phyloP scores from a whole-genome alignment of 352 stramenopile species.

The Phytophthora citricola region DNA sequence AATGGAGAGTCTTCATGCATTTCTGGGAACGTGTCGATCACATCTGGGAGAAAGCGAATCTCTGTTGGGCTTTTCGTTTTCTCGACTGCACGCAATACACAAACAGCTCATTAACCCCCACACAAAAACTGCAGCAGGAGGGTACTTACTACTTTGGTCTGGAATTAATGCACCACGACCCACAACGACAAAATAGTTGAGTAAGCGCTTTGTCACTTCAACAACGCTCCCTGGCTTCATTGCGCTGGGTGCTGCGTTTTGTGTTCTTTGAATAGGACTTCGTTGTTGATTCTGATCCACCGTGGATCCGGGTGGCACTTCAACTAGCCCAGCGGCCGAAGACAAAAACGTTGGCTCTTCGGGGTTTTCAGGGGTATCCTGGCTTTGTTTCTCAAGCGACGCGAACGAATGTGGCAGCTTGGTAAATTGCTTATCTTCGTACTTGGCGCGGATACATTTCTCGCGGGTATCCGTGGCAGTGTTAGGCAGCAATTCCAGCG shows the following conservation, averaged over 20 bases:
- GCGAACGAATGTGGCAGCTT: slow-evolving; percentile 41
- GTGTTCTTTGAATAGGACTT: slow-evolving; percentile 29
- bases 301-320: slow-evolving; percentile 15
- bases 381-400: slow-evolving; percentile 48
- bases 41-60: slow-evolving; percentile 70
- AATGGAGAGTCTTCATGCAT: slow-evolving; percentile 61
- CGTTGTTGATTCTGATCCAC: slow-evolving; percentile 51
- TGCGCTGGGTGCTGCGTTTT: slow-evolving; percentile 38
- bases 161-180: slow-evolving; percentile 61
- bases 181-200: slow-evolving; percentile 88
- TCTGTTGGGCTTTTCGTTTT: slow-evolving; percentile 76
- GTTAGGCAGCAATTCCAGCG: slow-evolving; percentile 47
- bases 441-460: slow-evolving; percentile 73
- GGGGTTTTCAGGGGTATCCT: slow-evolving; percentile 59
- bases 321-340: slow-evolving; percentile 5
- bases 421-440: slow-evolving; percentile 71
- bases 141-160: slow-evolving; percentile 70
- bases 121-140: neutral
- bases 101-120: slow-evolving; percentile 8
- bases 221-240: slow-evolving; percentile 62
- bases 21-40: slow-evolving; percentile 76
- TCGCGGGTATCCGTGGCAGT: slow-evolving; percentile 52
- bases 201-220: slow-evolving; percentile 80
- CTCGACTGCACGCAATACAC: slow-evolving; percentile 49
- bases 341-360: slow-evolving; percentile 42